A percentile compares a stretch with the other conserved stretches of the same genome.
Evolutionary conservation across 2,329 filamentous ascomycete species (phyloP).

Genomic region (Daldinia eschscholtzii): DNA sequence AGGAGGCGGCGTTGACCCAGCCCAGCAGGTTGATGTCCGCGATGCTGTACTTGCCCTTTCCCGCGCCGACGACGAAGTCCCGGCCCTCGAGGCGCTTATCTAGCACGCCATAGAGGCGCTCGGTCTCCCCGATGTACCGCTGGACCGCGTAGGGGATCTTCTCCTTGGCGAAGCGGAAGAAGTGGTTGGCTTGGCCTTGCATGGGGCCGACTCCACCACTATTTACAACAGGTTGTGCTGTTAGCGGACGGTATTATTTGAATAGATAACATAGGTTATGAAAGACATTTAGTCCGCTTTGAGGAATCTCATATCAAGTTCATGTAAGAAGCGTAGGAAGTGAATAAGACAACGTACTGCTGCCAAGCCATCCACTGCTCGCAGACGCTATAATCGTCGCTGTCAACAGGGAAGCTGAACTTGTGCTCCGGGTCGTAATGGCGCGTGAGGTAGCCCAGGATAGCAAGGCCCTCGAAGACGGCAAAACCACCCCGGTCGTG

Average conservation of each 20-base stretch:
- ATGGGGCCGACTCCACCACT: slow-evolving; percentile 76
- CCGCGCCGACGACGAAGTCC: slow-evolving; percentile 67
- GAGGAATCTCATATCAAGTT: neutral
- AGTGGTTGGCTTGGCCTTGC: slow-evolving; percentile 83
- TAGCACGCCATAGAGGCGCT: slow-evolving; percentile 79
- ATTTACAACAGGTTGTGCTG: neutral
- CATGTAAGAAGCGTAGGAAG: neutral
- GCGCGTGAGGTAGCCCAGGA: slow-evolving; percentile 79
- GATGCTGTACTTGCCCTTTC: slow-evolving; percentile 69
- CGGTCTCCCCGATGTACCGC: slow-evolving; percentile 80
- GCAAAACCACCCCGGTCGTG: slow-evolving; percentile 71
- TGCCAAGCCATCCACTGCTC: slow-evolving; percentile 78
- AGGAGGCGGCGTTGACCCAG: slow-evolving; percentile 72
- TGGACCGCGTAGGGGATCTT: slow-evolving; percentile 78
- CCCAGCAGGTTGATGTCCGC: slow-evolving; percentile 80
- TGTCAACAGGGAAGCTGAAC: slow-evolving; percentile 68
- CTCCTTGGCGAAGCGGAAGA: slow-evolving; percentile 75
- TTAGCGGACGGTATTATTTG: slow-evolving; percentile 4
- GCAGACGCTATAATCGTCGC: slow-evolving; percentile 55
- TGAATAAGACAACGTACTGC: slow-evolving; percentile 57
- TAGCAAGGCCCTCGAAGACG: slow-evolving; percentile 81
- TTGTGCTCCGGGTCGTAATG: slow-evolving; percentile 77
- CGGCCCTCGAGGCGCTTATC: slow-evolving; percentile 71
- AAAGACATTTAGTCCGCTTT: neutral
- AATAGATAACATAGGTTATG: neutral